These are phyloP conservation scores for Ceratocystis harringtonii DNA, from an alignment of 2,329 filamentous ascomycete species.

Conservation along the genomic window DNA sequence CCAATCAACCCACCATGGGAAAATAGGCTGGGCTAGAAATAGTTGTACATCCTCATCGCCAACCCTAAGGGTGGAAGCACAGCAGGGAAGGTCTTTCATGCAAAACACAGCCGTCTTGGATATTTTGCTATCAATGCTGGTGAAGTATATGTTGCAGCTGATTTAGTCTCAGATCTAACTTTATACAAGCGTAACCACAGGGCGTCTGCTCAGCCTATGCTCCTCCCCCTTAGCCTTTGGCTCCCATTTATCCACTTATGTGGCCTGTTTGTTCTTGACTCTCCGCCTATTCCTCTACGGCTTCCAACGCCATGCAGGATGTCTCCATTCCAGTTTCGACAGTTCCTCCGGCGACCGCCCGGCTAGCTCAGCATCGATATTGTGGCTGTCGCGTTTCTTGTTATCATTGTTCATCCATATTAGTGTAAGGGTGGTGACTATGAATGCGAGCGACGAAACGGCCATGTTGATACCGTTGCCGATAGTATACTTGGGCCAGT, in stretches of 20 bases:
- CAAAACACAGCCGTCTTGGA: background rate
- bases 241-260: no score
- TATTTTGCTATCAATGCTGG: background rate
- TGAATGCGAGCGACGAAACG: conserved; percentile 39
- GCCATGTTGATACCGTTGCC: conserved; percentile 58
- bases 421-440: conserved; percentile 35
- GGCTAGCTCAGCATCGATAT: conserved; percentile 41
- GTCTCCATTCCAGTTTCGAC: conserved; percentile 50
- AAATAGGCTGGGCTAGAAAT: no score
- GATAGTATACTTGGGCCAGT: conserved; percentile 50
- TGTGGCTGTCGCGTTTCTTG: conserved; percentile 37
- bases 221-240: background rate
- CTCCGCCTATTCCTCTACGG: conserved; percentile 15
- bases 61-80: no score
- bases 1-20: no score
- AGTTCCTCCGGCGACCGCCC: conserved; percentile 40
- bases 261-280: no score
- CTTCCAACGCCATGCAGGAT: conserved; percentile 51
- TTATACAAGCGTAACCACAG: background rate
- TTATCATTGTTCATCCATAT: conserved; percentile 52
- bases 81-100: background rate
- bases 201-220: background rate
- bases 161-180: background rate
- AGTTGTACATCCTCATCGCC: background rate
- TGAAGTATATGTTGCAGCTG: background rate